phyloP scores from a whole-genome alignment of 768 basidiomycete genomes.

The Collybia sordida region DNA sequence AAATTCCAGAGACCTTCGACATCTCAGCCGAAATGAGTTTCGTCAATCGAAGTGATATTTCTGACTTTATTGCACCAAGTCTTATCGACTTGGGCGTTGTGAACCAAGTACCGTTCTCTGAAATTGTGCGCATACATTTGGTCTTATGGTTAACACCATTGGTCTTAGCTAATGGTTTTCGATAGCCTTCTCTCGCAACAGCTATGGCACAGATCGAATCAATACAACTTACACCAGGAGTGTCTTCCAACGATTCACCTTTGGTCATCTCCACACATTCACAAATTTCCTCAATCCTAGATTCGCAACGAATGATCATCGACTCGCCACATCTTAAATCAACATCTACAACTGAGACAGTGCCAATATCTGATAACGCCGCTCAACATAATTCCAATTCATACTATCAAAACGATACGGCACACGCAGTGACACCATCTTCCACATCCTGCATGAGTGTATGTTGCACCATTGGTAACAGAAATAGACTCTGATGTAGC shows the following conservation, averaged over 20 bases:
- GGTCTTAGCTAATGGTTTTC: neutral
- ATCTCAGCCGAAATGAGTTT: constrained; percentile 12
- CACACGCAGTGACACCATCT: too few species aligned
- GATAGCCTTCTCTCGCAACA: neutral
- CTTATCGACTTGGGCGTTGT: neutral
- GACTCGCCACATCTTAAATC: too few species aligned
- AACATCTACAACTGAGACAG: too few species aligned
- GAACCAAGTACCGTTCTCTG: neutral
- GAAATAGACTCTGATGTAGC: neutral
- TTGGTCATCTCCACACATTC: neutral
- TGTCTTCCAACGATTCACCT: too few species aligned
- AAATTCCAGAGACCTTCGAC: constrained; percentile 25
- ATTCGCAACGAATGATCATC: too few species aligned
- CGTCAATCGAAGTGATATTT: constrained; percentile 4
- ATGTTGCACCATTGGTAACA: too few species aligned
- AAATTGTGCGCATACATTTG: constrained; percentile 10
- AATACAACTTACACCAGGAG: too few species aligned
- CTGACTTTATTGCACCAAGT: constrained; percentile 3
- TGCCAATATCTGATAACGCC: too few species aligned
- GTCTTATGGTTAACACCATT: neutral
- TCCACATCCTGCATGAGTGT: too few species aligned
- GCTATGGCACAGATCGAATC: neutral
- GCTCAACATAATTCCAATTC: neutral
- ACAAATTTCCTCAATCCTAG: neutral
- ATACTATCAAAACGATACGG: neutral